phyloP scores from a whole-genome alignment of 768 basidiomycete species.

The Lentinus tigrinus region DNA sequence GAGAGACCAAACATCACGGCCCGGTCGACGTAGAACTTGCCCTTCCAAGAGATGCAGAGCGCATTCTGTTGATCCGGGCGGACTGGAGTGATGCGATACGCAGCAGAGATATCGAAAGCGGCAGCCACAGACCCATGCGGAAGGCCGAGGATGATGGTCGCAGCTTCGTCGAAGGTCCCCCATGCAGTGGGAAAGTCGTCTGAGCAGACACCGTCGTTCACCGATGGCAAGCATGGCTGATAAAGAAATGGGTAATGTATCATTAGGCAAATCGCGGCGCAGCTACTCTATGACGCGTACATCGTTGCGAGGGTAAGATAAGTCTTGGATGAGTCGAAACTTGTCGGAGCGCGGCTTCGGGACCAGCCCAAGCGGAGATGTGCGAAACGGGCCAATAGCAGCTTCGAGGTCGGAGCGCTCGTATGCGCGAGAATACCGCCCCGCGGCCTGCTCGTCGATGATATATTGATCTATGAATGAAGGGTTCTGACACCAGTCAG shows the following conservation, averaged over 20 bases:
- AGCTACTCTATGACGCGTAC: not conserved
- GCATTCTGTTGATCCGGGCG: constrained; percentile 34
- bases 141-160: constrained; percentile 27
- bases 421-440: constrained; percentile 34
- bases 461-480: constrained; percentile 36
- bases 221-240: constrained; percentile 4
- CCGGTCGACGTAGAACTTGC: constrained; percentile 33
- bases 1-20: constrained; percentile 33
- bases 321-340: constrained; percentile 34
- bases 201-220: constrained; percentile 21
- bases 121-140: constrained; percentile 36
- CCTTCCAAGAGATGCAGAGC: constrained; percentile 33
- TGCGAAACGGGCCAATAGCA: constrained; percentile 40
- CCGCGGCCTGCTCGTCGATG: constrained; percentile 25
- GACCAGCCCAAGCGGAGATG: constrained; percentile 40
- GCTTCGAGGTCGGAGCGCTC: constrained; percentile 21
- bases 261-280: not conserved
- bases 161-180: constrained; percentile 35
- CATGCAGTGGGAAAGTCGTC: constrained; percentile 34
- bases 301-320: constrained; percentile 23
- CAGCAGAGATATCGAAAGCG: constrained; percentile 39
- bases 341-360: constrained; percentile 31
- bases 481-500: constrained; percentile 3
- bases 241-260: too few relatives aligned
- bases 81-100: constrained; percentile 37